Evolutionary conservation across 2,329 filamentous ascomycete species (phyloP), one percentile per base, ranked within the genome.

Genomic region (Phyllachora maydis): DNA sequence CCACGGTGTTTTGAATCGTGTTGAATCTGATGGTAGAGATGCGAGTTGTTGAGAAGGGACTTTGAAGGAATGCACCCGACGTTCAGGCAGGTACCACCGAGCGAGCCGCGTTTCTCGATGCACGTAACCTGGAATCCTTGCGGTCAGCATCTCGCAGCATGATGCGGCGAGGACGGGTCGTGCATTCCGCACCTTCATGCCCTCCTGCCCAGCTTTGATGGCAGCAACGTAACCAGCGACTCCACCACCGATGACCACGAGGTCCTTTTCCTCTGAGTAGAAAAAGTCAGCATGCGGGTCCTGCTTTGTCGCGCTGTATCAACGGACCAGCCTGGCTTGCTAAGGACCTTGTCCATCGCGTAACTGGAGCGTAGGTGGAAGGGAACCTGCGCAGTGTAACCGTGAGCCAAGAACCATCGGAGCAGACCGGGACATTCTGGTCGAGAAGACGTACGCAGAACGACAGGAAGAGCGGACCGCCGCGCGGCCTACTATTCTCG

Each of bases 61-160:
- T 98, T 98, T 35, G 88, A 98, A 36, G 88, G 88, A 47, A 98
- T 98, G 59, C 88, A 98, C 56, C 88, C 88, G 45, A 98, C 88
- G 51, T 98, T 98, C 43, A 98, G 60, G 62, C 88, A 98, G 43
- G 88, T 98, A 48, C 88, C 88, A 43, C 88, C 88, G 40, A 98
- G 72, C 30, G 69, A 64, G 38, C 88, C 88, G 47, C 88, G 81
- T 67, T 98, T 98, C 59, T 98, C 88, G 57, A 98, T 90, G 56
- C 88, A 98, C 31, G 82, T 67, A 34, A 92, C 85, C 82, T 92
- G 28, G 16, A 35, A 21, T 28, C n/a, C 9, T 8, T 9, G 9
- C n/a, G 14, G 8, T 9, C 11, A 19, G 13, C 4, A 10, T 22
- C n/a, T n/a, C n/a, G n/a, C n/a, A n/a, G n/a, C n/a, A 14, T 11